phyloP scores from a whole-genome alignment of 2,329 filamentous ascomycete species.

The Rhynchosporium agropyri region DNA sequence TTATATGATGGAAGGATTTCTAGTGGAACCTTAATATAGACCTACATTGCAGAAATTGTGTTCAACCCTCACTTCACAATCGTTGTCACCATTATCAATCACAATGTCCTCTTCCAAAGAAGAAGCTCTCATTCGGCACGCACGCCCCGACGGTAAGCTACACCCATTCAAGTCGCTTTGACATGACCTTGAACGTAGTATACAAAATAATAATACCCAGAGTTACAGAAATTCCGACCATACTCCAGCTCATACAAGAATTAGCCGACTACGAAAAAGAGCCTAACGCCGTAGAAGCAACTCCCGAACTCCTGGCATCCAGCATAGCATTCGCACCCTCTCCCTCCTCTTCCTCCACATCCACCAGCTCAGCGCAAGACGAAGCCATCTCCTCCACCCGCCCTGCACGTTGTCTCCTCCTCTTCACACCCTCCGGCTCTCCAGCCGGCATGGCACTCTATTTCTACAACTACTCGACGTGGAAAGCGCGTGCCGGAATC shows the following conservation, averaged over 20 bases:
- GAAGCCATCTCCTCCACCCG: conserved; percentile 57
- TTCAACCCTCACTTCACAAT: too few relatives aligned
- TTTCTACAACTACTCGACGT: conserved; percentile 96
- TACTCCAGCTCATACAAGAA: conserved; percentile 79
- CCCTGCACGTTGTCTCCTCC: conserved; percentile 77
- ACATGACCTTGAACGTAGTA: background rate
- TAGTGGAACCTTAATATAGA: too few relatives aligned
- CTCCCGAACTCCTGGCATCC: conserved; percentile 67
- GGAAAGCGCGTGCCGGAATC: conserved; percentile 83
- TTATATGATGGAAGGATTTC: too few relatives aligned
- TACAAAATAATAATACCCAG: background rate
- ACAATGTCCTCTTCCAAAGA: conserved; percentile 32
- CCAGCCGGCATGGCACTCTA: conserved; percentile 81
- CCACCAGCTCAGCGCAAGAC: conserved; percentile 46
- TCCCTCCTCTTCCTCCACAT: conserved; percentile 43
- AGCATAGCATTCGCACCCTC: conserved; percentile 79
- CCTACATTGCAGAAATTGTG: too few relatives aligned
- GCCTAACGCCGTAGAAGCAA: conserved; percentile 70
- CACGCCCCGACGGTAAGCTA: conserved; percentile 58
- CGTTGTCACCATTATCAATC: background rate
- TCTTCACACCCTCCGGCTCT: conserved; percentile 53
- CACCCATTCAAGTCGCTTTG: background rate
- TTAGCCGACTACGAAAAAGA: conserved; percentile 88
- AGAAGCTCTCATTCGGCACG: conserved; percentile 53
- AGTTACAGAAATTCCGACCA: conserved; percentile 72